Percentiles rank a stretch among this genome's conserved stretches.
phyloP scores from a whole-genome alignment of 163 green algal species.

The Volvox carteri region DNA sequence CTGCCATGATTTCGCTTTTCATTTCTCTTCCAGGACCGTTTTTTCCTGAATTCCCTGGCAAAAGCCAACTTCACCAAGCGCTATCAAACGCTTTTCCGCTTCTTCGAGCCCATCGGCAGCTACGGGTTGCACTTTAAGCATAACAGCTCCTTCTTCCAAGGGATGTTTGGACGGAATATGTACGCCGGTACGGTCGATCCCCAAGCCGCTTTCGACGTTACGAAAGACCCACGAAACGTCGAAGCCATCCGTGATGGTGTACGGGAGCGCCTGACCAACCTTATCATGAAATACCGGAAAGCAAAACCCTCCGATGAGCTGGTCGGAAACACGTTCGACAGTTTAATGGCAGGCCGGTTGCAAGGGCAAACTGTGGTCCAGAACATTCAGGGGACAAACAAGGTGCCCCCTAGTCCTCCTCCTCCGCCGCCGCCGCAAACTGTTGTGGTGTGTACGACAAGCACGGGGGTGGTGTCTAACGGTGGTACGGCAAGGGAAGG shows the following conservation, averaged over 20 bases:
- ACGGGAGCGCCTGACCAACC: not conserved
- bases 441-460: too few relatives aligned
- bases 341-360: not conserved
- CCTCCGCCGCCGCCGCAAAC: too few relatives aligned
- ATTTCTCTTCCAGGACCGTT: not conserved
- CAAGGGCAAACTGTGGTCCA: not conserved
- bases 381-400: not conserved
- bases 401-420: too few relatives aligned
- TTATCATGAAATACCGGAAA: not conserved
- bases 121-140: not conserved
- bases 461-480: too few relatives aligned
- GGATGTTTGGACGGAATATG: not conserved
- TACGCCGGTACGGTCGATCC: not conserved
- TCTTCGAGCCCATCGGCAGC: slow-evolving; percentile 15
- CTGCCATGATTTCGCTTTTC: not conserved
- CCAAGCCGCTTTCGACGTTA: not conserved
- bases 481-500: too few relatives aligned
- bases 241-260: not conserved
- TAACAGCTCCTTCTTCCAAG: not conserved
- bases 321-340: not conserved
- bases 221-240: not conserved
- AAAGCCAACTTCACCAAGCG: not conserved
- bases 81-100: not conserved
- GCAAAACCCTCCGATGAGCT: not conserved
- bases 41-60: not conserved